A percentile compares a stretch with the other conserved stretches of the same genome.
These are phyloP conservation scores for Lichtheimia ramosa DNA, from an alignment of 371 early-diverging fungal genomes.

Conservation along the genomic window DNA sequence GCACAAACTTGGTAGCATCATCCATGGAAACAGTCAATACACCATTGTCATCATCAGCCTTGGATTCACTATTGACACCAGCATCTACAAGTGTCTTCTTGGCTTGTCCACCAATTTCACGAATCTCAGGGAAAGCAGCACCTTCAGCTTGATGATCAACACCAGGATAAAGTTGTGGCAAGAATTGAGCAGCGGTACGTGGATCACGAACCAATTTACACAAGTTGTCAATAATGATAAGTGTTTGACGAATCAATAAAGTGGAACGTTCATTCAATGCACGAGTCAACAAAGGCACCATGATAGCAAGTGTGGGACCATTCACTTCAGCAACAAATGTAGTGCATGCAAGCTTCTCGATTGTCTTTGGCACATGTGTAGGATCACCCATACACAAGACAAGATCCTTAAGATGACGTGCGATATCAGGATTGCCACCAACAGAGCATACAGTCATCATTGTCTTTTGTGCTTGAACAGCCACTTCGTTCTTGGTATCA, in stretches of 20 bases:
- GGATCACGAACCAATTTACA: slow-evolving; percentile 67
- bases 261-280: slow-evolving; percentile 64
- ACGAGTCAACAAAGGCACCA: slow-evolving; percentile 69
- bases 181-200: slow-evolving; percentile 61
- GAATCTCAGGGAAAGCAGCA: slow-evolving; percentile 64
- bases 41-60: slow-evolving; percentile 22
- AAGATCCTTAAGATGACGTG: slow-evolving; percentile 64
- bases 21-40: slow-evolving; percentile 32
- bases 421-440: slow-evolving; percentile 79
- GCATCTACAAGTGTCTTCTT: slow-evolving; percentile 57
- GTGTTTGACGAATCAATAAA: slow-evolving; percentile 56
- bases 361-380: slow-evolving; percentile 60
- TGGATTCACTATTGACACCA: slow-evolving; percentile 46
- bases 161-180: slow-evolving; percentile 70
- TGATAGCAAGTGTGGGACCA: slow-evolving; percentile 77
- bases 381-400: slow-evolving; percentile 79
- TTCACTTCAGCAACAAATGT: slow-evolving; percentile 83
- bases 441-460: slow-evolving; percentile 72
- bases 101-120: slow-evolving; percentile 59
- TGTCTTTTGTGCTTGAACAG: slow-evolving; percentile 38
- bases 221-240: slow-evolving; percentile 61
- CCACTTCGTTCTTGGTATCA: slow-evolving; percentile 75
- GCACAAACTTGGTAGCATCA: slow-evolving; percentile 43
- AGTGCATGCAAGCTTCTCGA: slow-evolving; percentile 74
- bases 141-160: slow-evolving; percentile 60